These are phyloP conservation scores for Russula griseocarnosa DNA, from an alignment of 768 basidiomycete genomes.

Conservation along the genomic window DNA sequence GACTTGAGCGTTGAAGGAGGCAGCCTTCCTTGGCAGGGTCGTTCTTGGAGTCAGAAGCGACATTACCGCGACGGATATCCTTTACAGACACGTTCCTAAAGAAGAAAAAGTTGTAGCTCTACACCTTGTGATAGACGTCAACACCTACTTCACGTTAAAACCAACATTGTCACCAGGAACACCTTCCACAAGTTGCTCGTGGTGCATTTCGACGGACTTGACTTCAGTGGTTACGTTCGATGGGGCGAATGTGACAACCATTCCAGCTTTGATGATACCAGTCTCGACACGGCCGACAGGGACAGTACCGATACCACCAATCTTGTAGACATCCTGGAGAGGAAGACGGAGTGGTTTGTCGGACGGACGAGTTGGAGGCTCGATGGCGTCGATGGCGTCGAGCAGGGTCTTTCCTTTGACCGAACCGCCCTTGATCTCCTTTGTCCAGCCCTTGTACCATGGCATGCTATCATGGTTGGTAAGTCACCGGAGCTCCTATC, in stretches of 20 bases:
- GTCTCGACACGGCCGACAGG: constrained; percentile 99
- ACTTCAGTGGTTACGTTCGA: constrained; percentile 99
- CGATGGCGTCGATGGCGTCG: constrained; percentile 99
- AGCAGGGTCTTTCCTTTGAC: constrained; percentile 99
- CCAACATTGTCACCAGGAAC: constrained; percentile 98
- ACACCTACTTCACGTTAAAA: constrained; percentile 90
- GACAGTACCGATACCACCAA: constrained; percentile 99
- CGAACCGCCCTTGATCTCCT: constrained; percentile 89
- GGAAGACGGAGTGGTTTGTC: constrained; percentile 99
- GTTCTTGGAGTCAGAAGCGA: constrained; percentile 99
- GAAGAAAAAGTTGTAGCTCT: constrained; percentile 10
- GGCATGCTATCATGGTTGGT: constrained; percentile 65
- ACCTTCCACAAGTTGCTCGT: constrained; percentile 95
- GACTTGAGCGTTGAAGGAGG: constrained; percentile 99
- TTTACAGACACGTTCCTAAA: constrained; percentile 98
- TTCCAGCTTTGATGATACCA: constrained; percentile 99
- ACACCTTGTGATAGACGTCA: constrained; percentile 10
- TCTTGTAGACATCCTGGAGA: constrained; percentile 99
- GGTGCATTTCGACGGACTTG: constrained; percentile 99
- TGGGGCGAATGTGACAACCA: constrained; percentile 97
- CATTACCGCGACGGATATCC: constrained; percentile 99
- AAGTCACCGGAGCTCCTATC: neutral
- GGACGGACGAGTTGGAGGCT: constrained; percentile 92
- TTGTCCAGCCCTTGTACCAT: constrained; percentile 99
- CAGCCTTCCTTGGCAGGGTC: constrained; percentile 99